These are phyloP conservation scores for Lichenothelia convexa DNA, from an alignment of 495 filamentous ascomycete genomes.

Conservation along the genomic window DNA sequence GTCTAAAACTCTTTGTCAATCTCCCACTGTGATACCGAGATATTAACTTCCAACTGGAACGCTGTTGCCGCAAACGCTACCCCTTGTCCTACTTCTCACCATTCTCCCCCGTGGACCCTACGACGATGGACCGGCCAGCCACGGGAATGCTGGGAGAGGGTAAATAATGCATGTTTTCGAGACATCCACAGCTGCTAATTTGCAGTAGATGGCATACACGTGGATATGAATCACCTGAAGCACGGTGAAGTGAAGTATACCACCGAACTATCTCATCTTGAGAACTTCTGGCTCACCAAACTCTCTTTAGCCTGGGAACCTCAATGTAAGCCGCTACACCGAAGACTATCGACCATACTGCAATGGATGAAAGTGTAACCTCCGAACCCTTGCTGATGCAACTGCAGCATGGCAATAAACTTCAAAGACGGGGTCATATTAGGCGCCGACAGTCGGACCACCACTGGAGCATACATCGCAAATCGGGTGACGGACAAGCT, in stretches of 20 bases:
- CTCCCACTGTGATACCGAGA: too few relatives aligned
- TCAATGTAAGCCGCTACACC: conserved; percentile 59
- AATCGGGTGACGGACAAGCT: conserved; percentile 99
- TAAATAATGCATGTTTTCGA: conserved; percentile 8
- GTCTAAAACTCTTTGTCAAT: too few relatives aligned
- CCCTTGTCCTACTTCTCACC: too few relatives aligned
- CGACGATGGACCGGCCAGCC: background rate
- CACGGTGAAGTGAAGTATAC: conserved; percentile 78
- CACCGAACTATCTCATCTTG: conserved; percentile 1
- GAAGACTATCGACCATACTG: background rate
- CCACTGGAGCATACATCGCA: conserved; percentile 96
- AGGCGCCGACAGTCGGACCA: conserved; percentile 91
- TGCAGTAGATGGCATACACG: conserved; percentile 79
- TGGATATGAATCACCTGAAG: conserved; percentile 94
- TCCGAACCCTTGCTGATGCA: conserved; percentile 5
- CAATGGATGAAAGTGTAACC: background rate
- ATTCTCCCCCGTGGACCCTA: too few relatives aligned
- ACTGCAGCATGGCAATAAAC: conserved; percentile 67
- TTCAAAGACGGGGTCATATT: conserved; percentile 96
- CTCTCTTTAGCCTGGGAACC: conserved; percentile 60
- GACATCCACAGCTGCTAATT: conserved; percentile 7
- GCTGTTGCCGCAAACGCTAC: too few relatives aligned
- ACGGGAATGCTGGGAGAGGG: conserved; percentile 27
- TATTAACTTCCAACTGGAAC: too few relatives aligned
- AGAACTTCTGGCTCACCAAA: conserved; percentile 4